phyloP scores from a whole-genome alignment of 805 yeast species.

The Zygoascus biomembranicola region DNA sequence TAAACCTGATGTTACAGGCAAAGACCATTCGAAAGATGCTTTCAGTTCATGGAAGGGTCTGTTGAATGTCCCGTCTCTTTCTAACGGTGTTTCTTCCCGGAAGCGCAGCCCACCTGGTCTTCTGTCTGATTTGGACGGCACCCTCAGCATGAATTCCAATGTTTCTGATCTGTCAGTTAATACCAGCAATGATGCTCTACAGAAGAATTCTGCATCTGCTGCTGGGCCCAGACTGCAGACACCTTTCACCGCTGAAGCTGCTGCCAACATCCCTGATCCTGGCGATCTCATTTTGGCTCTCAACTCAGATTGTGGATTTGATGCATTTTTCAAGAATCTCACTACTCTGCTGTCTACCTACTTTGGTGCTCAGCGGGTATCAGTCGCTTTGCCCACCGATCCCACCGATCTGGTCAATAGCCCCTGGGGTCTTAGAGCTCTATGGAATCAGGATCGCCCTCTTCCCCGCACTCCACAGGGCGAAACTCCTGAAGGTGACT shows the following conservation, averaged over 20 bases:
- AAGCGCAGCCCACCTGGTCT: not conserved
- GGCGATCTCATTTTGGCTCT: constrained; percentile 13
- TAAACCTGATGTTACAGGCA: too few species aligned
- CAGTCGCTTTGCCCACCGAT: constrained; percentile 25
- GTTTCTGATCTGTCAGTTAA: not conserved
- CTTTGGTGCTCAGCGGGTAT: constrained; percentile 23
- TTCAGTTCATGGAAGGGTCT: too few species aligned
- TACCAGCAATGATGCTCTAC: not conserved
- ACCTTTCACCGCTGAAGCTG: not conserved
- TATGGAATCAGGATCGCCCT: constrained; percentile 19
- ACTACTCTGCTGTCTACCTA: constrained; percentile 18
- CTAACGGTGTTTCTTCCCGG: too few species aligned
- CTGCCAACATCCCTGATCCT: constrained; percentile 8
- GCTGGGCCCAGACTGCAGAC: not conserved
- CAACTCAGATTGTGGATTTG: constrained; percentile 18
- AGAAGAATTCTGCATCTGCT: not conserved
- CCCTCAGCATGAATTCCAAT: not conserved
- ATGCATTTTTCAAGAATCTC: constrained; percentile 22
- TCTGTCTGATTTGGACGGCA: not conserved
- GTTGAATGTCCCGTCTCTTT: too few species aligned
- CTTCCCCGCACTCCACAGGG: not conserved
- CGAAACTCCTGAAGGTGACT: not conserved
- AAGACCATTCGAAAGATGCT: too few species aligned
- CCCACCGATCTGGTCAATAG: constrained; percentile 25
- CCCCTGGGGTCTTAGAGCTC: constrained; percentile 29